Base-by-base conservation (phyloP, 192 early-diverging fungal species). In the Backusella tuberculispora region DNA sequence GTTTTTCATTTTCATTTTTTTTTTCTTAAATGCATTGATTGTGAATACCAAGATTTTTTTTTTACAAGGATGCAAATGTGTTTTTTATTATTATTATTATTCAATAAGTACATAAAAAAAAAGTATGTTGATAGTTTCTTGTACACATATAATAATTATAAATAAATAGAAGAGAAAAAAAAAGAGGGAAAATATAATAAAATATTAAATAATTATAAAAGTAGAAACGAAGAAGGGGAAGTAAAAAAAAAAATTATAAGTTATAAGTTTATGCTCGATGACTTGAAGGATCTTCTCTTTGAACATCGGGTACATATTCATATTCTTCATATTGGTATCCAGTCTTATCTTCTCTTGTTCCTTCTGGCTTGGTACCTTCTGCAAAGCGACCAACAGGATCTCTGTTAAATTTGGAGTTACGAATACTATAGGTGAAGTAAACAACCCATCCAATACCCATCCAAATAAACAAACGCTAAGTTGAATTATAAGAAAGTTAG, bases 361-460 rank as follows among this genome's bases (percentile, higher is more conserved):
- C 10, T 29, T 26, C 45, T 34, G 68, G 68, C 4, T 29, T 15
- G 6, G 38, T 42, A 29, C 24, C 74, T 66, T 72, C 69, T 17
- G 43, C 50, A 24, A 80, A 80, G 17, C 67, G 66, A 24, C 66
- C 71, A 26, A 73, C 38, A 37, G 79, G 79, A 40, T 80, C 74
- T 34, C 53, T 86, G n/a, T 88, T 87, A 19, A 94, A 78, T 6
- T 81, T 84, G 24, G 94, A 94, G 69, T 89, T 78, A 9, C 86
- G 77, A 72, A 85, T 86, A 9, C 93, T 90, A 76, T 92, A 95
- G 1, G 81, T 10, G 3, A 85, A 75, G 67, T 96, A 97, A n/a
- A 97, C 81, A 4, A 95, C n/a, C 29, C 92, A 56, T 10, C 95
- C 95, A 9, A 95, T 74, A 0, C 71, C 93, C 71, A 93, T 86